phyloP scores from a whole-genome alignment of 208 protist species.

The Histomonas meleagridis region DNA sequence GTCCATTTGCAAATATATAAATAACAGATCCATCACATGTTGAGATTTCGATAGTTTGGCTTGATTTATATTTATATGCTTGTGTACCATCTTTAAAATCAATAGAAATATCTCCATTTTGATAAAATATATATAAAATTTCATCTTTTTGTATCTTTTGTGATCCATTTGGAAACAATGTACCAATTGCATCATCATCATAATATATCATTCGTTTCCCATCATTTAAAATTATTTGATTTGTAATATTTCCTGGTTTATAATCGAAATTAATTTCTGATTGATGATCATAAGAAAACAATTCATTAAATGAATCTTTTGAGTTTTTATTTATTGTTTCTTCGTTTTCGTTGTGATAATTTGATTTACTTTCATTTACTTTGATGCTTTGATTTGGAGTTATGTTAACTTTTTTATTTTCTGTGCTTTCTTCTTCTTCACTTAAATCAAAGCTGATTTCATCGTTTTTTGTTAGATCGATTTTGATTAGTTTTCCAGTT shows the following conservation, averaged over 20 bases:
- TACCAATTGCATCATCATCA: neutral
- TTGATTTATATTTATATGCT: neutral
- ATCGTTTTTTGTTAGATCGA: neutral
- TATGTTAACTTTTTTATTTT: no score
- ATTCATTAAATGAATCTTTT: neutral
- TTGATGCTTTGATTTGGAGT: no score
- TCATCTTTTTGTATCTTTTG: neutral
- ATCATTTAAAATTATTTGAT: neutral
- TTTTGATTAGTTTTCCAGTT: neutral
- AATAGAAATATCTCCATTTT: neutral
- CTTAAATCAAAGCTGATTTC: neutral
- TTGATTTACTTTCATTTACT: no score
- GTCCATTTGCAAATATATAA: neutral
- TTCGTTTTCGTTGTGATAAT: neutral
- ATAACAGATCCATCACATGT: neutral
- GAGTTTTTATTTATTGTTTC: neutral
- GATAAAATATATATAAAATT: neutral
- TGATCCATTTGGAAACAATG: neutral
- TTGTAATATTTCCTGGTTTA: neutral
- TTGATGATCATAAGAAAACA: neutral
- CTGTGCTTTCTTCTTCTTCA: neutral
- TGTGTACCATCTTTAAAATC: neutral
- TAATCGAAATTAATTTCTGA: neutral
- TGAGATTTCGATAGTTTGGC: neutral
- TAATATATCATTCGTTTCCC: neutral